Evolutionary conservation across 768 basidiomycete species (phyloP).

Genomic region (Suillus occidentalis): DNA sequence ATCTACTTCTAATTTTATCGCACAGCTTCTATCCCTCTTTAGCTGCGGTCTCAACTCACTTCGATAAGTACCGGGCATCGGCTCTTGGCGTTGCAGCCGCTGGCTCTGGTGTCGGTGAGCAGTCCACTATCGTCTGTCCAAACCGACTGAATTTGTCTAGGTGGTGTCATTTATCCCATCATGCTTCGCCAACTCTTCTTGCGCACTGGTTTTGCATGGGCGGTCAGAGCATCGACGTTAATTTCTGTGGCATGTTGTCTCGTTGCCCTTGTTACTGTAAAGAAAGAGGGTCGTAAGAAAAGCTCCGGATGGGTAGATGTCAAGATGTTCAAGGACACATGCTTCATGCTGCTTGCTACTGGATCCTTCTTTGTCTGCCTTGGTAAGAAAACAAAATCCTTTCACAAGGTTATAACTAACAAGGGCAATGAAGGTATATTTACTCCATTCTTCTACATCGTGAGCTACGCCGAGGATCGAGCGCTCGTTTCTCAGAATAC

Average conservation of each 20-base stretch:
- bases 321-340: conserved; percentile 42
- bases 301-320: conserved; percentile 20
- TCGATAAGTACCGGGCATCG: conserved; percentile 62
- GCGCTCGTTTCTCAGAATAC: conserved; percentile 35
- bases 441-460: conserved; percentile 71
- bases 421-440: conserved; percentile 51
- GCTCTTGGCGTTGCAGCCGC: conserved; percentile 70
- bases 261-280: conserved; percentile 48
- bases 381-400: conserved; percentile 39
- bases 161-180: conserved; percentile 71
- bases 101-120: conserved; percentile 63
- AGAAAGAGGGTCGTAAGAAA: conserved; percentile 22
- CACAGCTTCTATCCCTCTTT: conserved; percentile 71
- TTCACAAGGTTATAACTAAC: not conserved
- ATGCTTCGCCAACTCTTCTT: conserved; percentile 58
- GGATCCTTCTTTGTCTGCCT: conserved; percentile 62
- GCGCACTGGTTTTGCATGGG: conserved; percentile 60
- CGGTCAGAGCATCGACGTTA: conserved; percentile 57
- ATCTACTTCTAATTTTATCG: conserved; percentile 12
- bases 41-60: conserved; percentile 66
- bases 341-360: conserved; percentile 51
- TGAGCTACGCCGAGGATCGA: conserved; percentile 53
- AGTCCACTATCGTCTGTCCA: conserved; percentile 12
- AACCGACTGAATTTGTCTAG: conserved; percentile 35
- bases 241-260: conserved; percentile 48